Percentiles rank a stretch among this genome's conserved stretches.
phyloP scores from a whole-genome alignment of 345 rosid genomes.

The Lumnitzera littorea region DNA sequence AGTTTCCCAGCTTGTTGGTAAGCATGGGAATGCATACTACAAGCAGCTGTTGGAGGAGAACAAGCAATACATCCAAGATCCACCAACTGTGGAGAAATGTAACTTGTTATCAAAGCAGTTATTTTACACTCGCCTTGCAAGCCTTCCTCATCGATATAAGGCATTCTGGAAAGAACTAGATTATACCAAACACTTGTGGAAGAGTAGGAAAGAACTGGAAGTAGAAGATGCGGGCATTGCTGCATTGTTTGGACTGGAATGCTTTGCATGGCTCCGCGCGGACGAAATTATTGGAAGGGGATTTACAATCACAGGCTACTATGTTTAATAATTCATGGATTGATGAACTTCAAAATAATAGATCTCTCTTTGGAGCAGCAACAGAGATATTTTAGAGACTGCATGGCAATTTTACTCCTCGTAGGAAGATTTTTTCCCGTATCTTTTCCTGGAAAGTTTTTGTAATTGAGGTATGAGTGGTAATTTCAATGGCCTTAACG shows the following conservation, averaged over 20 bases:
- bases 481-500: no score
- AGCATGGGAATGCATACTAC: conserved; percentile 45
- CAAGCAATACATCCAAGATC: conserved; percentile 58
- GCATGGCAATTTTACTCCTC: no score
- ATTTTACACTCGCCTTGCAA: conserved; percentile 68
- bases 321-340: conserved; percentile 20
- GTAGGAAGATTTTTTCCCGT: neutral
- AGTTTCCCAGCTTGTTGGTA: conserved; percentile 41
- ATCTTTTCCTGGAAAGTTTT: neutral
- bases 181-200: conserved; percentile 45
- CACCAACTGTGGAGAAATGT: conserved; percentile 58
- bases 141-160: conserved; percentile 50
- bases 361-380: neutral
- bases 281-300: conserved; percentile 72
- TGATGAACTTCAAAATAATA: neutral
- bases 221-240: conserved; percentile 62
- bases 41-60: conserved; percentile 59
- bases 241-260: conserved; percentile 61
- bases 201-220: conserved; percentile 47
- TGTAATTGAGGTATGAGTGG: neutral
- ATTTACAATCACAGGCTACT: conserved; percentile 67
- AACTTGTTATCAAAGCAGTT: conserved; percentile 47
- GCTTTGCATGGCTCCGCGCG: conserved; percentile 64
- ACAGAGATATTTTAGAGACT: no score
- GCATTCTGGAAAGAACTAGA: conserved; percentile 60